Evolutionary conservation across 352 stramenopile species (phyloP).

Genomic region (Pythium aquatile): DNA sequence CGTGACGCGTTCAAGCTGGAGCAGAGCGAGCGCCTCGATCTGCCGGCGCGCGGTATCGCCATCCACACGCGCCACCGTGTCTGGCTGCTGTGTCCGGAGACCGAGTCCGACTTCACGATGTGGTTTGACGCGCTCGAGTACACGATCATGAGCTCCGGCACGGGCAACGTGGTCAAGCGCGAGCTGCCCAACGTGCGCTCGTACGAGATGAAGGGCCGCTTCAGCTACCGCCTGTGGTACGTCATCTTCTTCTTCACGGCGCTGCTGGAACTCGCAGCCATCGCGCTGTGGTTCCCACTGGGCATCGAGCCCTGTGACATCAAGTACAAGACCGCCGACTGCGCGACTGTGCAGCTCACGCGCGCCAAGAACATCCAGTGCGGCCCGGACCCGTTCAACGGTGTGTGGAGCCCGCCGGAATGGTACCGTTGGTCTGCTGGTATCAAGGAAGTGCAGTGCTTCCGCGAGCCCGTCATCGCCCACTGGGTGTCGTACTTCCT

Average conservation of each 20-base stretch:
- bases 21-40: constrained; percentile 71
- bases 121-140: constrained; percentile 83
- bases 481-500: constrained; percentile 85
- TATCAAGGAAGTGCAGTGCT: constrained; percentile 74
- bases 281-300: constrained; percentile 83
- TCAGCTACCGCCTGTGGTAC: constrained; percentile 75
- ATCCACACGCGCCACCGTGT: constrained; percentile 79
- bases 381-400: constrained; percentile 39
- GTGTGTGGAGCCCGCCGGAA: constrained; percentile 58
- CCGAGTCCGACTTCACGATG: constrained; percentile 80
- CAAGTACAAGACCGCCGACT: constrained; percentile 10
- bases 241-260: constrained; percentile 73
- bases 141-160: constrained; percentile 67
- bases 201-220: constrained; percentile 88
- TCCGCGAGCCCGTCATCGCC: constrained; percentile 66
- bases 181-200: constrained; percentile 86
- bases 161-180: constrained; percentile 84
- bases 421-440: constrained; percentile 79
- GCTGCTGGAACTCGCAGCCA: constrained; percentile 63
- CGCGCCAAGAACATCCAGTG: constrained; percentile 20
- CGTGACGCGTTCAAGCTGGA: constrained; percentile 78
- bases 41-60: constrained; percentile 81
- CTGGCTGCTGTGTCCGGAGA: constrained; percentile 84
- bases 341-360: constrained; percentile 9
- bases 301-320: constrained; percentile 75